Base-by-base conservation (phyloP, 1,139 yeast species). In the Candida tropicalis region DNA sequence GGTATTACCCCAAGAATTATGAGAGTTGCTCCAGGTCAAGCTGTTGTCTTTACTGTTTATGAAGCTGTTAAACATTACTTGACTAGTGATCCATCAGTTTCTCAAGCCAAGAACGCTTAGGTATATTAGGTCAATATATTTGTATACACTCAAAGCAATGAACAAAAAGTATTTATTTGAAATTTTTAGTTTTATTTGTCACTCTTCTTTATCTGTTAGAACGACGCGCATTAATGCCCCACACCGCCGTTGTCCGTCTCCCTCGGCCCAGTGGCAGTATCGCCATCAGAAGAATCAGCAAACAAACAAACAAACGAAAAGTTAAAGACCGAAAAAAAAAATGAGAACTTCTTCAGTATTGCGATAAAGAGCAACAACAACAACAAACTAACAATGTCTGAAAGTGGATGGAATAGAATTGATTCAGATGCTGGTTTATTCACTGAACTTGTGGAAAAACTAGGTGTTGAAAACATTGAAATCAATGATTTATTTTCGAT, bases 11-110 rank as follows among this genome's bases (percentile, higher is more conserved):
- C 99, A 57, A 86, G 99, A 75, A 93, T 93, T 57, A 90, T 93
- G 96, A 86, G 99, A 72, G 99, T 93, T 45, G 99, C 99, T 13
- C 98, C 99, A 18, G 99, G 99, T 50, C 99, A 93, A 70, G 97
- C 98, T 44, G 98, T 93, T 45, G 95, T 97, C 15, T 93, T 93
- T 70, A 93, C 98, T 6, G 96, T 93, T 39, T 93, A 93, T 68
- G 99, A 93, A 69, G 85, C 77, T 62, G 87, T 90, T 65, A 87
- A 91, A 67, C 80, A 77, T 28, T 71, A 77, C 42, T 75, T 91
- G 63, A 88, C 54, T 40, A 72, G 70, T 40, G 68, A 65, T 42
- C 46, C 63, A n/a, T 24, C 33, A 27, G 39, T 20, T 20, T 13
- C 29, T 12, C 24, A 24, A 16, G 10, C 27, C 16, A 33, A 33